Percentiles rank a stretch among this genome's conserved stretches.
Conservation (phyloP, 345 rosid genomes). For the Cardiospermum halicacabum region DNA sequence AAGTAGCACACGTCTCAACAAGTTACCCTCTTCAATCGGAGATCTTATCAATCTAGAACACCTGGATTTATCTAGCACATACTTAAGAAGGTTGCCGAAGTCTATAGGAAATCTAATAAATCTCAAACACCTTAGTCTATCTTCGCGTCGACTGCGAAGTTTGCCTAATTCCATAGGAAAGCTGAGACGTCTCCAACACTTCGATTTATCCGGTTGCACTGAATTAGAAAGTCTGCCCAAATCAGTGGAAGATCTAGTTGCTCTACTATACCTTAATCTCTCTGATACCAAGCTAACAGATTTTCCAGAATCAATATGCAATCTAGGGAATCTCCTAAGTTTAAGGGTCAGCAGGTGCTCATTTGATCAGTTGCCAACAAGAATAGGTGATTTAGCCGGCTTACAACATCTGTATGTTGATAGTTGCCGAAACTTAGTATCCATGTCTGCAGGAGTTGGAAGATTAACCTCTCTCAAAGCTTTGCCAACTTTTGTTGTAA, state of each 20-base stretch:
- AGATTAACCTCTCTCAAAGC: not conserved
- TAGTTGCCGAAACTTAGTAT: not conserved
- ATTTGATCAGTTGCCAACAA: not conserved
- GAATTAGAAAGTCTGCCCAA: no score
- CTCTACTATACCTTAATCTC: no score
- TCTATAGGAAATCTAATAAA: not conserved
- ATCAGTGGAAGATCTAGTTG: no score
- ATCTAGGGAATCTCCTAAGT: not conserved
- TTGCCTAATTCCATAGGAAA: not conserved
- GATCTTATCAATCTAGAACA: not conserved
- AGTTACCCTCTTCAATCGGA: slow-evolving; percentile 3
- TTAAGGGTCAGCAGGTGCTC: not conserved
- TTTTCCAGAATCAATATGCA: not conserved
- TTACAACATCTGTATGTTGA: slow-evolving; percentile 7
- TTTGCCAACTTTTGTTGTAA: not conserved
- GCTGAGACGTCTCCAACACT: not conserved
- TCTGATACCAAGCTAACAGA: no score
- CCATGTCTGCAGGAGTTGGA: not conserved
- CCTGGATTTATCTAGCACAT: not conserved
- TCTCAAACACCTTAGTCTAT: not conserved
- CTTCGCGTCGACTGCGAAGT: not conserved
- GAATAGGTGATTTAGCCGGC: not conserved
- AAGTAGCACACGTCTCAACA: not conserved
- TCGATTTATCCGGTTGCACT: not conserved
- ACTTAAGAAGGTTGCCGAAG: not conserved